A percentile compares a stretch with the other conserved stretches of the same genome.
Evolutionary conservation across 768 basidiomycete genomes (phyloP).

Genomic region (Russula brevipes): DNA sequence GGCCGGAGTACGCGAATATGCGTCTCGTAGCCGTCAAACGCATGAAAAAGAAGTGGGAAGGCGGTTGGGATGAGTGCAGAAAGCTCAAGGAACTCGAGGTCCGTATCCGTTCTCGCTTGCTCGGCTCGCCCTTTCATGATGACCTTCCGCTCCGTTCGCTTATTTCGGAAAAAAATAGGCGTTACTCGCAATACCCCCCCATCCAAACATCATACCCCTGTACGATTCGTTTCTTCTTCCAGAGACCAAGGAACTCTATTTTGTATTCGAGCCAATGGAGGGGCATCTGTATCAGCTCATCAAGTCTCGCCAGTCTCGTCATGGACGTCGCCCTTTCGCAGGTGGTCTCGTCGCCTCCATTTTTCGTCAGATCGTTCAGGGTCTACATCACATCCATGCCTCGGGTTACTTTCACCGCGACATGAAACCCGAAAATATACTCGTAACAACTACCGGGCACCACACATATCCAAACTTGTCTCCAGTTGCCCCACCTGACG

Average conservation of each 20-base stretch:
- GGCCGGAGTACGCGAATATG: conserved; percentile 93
- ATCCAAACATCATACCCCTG: conserved; percentile 95
- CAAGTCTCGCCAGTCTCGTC: conserved; percentile 91
- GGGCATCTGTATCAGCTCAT: conserved; percentile 99
- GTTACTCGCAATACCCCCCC: conserved; percentile 87
- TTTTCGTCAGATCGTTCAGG: conserved; percentile 85
- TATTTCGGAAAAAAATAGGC: conserved; percentile 50
- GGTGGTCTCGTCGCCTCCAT: conserved; percentile 94
- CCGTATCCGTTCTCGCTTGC: conserved; percentile 32
- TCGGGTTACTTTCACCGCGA: conserved; percentile 98
- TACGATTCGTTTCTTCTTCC: conserved; percentile 99
- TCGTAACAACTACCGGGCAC: conserved; percentile 95
- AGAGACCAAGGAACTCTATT: conserved; percentile 91
- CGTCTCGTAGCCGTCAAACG: conserved; percentile 94
- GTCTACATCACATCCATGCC: conserved; percentile 87
- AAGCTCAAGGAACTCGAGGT: conserved; percentile 94
- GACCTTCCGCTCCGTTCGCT: conserved; percentile 11
- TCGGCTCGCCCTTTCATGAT: conserved; percentile 21
- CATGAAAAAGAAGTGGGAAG: conserved; percentile 98
- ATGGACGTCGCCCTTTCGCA: conserved; percentile 91
- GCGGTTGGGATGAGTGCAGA: conserved; percentile 97
- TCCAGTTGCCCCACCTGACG: conserved; percentile 57
- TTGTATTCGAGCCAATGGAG: conserved; percentile 99
- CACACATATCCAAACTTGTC: conserved; percentile 84
- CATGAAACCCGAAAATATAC: conserved; percentile 99